Conservation (phyloP, 108 stramenopile species). For the Conticribra guillardii region DNA sequence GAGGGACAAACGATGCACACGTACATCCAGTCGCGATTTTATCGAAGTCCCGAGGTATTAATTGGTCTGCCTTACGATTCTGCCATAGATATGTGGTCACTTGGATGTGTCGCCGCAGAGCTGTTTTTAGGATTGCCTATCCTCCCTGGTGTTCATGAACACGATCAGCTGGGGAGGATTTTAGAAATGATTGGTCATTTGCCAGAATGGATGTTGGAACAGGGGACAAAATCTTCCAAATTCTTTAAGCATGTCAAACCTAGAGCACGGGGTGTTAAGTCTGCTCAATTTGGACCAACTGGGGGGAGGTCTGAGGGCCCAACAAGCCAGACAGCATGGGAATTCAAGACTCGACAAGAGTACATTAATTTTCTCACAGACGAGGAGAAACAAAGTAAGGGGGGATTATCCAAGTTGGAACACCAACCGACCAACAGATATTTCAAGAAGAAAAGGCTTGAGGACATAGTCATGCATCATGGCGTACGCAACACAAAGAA, state of each 20-base stretch:
- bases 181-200: slow-evolving; percentile 90
- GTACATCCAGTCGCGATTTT: slow-evolving; percentile 98
- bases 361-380: slow-evolving; percentile 71
- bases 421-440: slow-evolving; percentile 83
- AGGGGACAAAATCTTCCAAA: slow-evolving; percentile 73
- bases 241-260: slow-evolving; percentile 53
- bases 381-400: slow-evolving; percentile 72
- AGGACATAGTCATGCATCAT: slow-evolving; percentile 81
- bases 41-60: slow-evolving; percentile 97
- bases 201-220: slow-evolving; percentile 91
- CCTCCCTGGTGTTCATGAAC: slow-evolving; percentile 95
- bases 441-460: slow-evolving; percentile 70
- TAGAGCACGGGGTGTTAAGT: slow-evolving; percentile 18
- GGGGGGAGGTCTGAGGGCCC: slow-evolving; percentile 4
- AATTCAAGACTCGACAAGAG: slow-evolving; percentile 72
- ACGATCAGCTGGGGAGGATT: slow-evolving; percentile 95
- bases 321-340: slow-evolving; percentile 52
- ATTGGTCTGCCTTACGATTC: slow-evolving; percentile 93
- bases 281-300: slow-evolving; percentile 3
- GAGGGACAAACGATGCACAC: slow-evolving; percentile 88
- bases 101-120: slow-evolving; percentile 96
- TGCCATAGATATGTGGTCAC: slow-evolving; percentile 97
- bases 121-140: slow-evolving; percentile 95
- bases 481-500: slow-evolving; percentile 54
- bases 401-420: slow-evolving; percentile 71